Conservation (phyloP, 768 basidiomycete species). For the Suillus paluster region DNA sequence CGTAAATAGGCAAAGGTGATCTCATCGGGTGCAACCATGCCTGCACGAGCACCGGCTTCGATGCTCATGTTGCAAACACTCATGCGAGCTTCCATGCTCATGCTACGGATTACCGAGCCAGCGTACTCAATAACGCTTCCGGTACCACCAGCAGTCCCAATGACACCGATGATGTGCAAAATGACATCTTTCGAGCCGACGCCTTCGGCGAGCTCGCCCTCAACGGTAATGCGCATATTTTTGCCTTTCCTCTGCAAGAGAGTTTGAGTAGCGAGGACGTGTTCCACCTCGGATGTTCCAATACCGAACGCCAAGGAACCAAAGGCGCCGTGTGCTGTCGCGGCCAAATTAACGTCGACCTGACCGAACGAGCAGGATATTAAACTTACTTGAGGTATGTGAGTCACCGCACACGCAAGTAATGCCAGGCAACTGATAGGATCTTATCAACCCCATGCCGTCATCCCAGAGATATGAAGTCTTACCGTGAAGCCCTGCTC, state of each 20-base stretch:
- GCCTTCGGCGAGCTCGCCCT: slow-evolving; percentile 79
- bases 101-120: slow-evolving; percentile 80
- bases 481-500: slow-evolving; percentile 90
- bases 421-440: slow-evolving; percentile 66
- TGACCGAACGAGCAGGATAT: background rate
- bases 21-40: slow-evolving; percentile 92
- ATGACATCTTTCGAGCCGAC: slow-evolving; percentile 91
- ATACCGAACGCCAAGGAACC: slow-evolving; percentile 93
- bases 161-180: slow-evolving; percentile 88
- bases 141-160: slow-evolving; percentile 91
- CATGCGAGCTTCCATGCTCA: slow-evolving; percentile 92
- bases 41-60: slow-evolving; percentile 90
- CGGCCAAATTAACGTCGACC: slow-evolving; percentile 4
- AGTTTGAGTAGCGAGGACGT: slow-evolving; percentile 92
- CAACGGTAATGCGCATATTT: slow-evolving; percentile 91
- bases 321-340: slow-evolving; percentile 87
- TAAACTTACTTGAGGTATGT: slow-evolving; percentile 81
- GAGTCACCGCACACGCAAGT: slow-evolving; percentile 93
- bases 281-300: slow-evolving; percentile 93
- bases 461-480: slow-evolving; percentile 4
- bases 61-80: slow-evolving; percentile 96
- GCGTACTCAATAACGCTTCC: slow-evolving; percentile 90
- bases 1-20: slow-evolving; percentile 84
- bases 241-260: slow-evolving; percentile 85
- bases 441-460: slow-evolving; percentile 1